Percentiles rank a stretch among this genome's conserved stretches.
These are phyloP conservation scores for Oryza punctata DNA, from an alignment of 176 grass and related monocot genomes.

Conservation along the genomic window DNA sequence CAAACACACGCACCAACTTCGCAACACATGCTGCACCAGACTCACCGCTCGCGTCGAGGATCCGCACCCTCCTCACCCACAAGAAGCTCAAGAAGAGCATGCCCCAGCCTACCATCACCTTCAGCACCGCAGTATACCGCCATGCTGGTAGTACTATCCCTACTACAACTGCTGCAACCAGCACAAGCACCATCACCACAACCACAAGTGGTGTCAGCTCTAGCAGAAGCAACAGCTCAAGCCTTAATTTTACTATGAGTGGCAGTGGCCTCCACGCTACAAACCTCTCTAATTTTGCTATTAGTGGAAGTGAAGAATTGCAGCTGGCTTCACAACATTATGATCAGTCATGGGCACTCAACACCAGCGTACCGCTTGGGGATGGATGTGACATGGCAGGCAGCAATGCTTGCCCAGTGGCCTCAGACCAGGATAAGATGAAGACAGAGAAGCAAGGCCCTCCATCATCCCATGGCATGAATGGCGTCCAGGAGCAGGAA, in stretches of 20 bases:
- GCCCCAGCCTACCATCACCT: not conserved
- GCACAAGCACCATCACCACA: slow-evolving; percentile 16
- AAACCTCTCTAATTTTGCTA: slow-evolving; percentile 28
- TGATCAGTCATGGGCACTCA: slow-evolving; percentile 38
- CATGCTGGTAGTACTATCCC: not conserved
- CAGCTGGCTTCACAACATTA: slow-evolving; percentile 21
- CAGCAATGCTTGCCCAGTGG: not conserved
- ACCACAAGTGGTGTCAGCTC: slow-evolving; percentile 3
- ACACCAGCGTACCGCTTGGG: not conserved
- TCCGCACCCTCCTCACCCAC: slow-evolving; percentile 50
- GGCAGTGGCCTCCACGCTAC: not conserved
- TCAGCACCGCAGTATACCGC: slow-evolving; percentile 16
- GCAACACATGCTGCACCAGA: slow-evolving; percentile 4
- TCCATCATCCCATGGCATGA: slow-evolving; percentile 34
- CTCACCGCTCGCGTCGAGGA: slow-evolving; percentile 50
- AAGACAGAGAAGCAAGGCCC: slow-evolving; percentile 50
- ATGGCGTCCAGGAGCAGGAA: slow-evolving; percentile 38
- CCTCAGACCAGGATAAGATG: slow-evolving; percentile 39
- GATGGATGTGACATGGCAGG: slow-evolving; percentile 1
- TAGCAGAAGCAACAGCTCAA: slow-evolving; percentile 23
- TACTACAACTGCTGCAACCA: not conserved
- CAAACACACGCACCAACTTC: slow-evolving; percentile 79
- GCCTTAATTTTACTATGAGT: slow-evolving; percentile 42
- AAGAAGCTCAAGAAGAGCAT: slow-evolving; percentile 54
- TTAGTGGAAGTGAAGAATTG: slow-evolving; percentile 37